A percentile compares a stretch with the other conserved stretches of the same genome.
phyloP scores from a whole-genome alignment of 192 early-diverging fungal genomes.

The Allomyces arbusculus region DNA sequence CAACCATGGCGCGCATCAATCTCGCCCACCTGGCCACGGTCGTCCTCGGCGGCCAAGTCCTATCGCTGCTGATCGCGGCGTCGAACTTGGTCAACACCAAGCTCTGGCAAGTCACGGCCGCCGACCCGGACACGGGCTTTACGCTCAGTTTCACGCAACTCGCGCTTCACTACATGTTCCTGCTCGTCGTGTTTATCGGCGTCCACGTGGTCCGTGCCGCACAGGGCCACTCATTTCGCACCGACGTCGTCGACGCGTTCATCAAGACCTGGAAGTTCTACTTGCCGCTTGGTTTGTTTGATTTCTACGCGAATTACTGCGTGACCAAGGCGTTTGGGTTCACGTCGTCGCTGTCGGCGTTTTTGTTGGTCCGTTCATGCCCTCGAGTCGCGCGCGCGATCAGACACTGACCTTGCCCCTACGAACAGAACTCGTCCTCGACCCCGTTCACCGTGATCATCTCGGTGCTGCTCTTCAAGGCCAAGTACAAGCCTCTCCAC shows the following conservation, averaged over 20 bases:
- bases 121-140: neutral
- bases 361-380: neutral
- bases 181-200: neutral
- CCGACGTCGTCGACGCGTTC: neutral
- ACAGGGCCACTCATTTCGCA: neutral
- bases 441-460: neutral
- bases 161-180: neutral
- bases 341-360: neutral
- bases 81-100: neutral
- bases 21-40: neutral
- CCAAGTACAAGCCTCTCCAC: neutral
- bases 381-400: neutral
- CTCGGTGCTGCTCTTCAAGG: neutral
- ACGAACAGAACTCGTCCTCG: neutral
- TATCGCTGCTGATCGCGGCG: neutral
- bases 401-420: neutral
- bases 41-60: neutral
- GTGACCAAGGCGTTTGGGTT: neutral
- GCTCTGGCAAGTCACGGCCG: neutral
- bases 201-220: neutral
- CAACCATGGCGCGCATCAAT: neutral
- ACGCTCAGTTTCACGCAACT: neutral
- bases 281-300: neutral
- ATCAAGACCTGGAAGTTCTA: neutral
- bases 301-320: neutral